These are phyloP conservation scores for Tetrahymena elliotti DNA, from an alignment of 73 alveolate species.

Conservation along the genomic window DNA sequence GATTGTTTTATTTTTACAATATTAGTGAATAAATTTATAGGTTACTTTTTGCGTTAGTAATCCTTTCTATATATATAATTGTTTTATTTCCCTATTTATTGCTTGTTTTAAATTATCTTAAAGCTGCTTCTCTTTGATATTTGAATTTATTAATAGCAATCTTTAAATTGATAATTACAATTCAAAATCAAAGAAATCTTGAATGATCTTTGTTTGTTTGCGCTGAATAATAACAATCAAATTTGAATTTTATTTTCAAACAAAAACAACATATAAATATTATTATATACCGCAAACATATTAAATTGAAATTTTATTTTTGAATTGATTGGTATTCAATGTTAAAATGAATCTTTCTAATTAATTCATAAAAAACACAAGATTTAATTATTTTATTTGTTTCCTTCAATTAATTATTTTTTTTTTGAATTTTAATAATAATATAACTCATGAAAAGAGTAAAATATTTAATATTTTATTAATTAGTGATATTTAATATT, in stretches of 20 bases:
- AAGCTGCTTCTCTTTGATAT: background rate
- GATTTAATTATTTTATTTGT: too few species aligned
- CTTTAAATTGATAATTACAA: background rate
- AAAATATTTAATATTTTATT: too few species aligned
- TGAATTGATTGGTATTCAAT: too few species aligned
- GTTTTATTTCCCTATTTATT: background rate
- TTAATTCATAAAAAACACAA: too few species aligned
- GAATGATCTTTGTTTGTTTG: background rate
- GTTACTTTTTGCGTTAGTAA: background rate
- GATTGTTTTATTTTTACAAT: background rate
- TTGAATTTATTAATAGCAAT: background rate
- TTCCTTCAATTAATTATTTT: too few species aligned
- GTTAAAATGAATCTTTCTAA: too few species aligned
- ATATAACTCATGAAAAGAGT: too few species aligned
- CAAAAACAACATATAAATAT: background rate
- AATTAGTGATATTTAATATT: too few species aligned
- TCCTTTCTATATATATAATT: background rate
- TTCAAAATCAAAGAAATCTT: background rate
- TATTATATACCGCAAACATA: background rate
- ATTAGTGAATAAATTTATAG: background rate
- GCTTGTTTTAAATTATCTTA: background rate
- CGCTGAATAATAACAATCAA: background rate
- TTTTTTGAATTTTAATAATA: too few species aligned
- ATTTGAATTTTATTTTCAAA: background rate
- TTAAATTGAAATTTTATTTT: background rate